phyloP scores from a whole-genome alignment of 2,329 filamentous ascomycete genomes.

The Fusarium sp. region DNA sequence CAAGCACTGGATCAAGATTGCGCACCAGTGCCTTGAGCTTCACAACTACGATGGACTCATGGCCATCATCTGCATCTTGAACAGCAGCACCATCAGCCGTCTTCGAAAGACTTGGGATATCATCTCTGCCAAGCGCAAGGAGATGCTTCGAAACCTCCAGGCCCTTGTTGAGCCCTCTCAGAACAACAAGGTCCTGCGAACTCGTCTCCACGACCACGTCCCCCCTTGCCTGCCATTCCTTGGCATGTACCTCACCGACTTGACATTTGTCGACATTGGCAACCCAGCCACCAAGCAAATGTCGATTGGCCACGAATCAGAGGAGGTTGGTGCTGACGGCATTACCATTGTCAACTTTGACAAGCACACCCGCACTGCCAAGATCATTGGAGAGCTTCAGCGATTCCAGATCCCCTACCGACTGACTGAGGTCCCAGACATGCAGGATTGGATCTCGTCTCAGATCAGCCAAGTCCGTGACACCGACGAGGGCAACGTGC shows the following conservation, averaged over 20 bases:
- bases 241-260: slow-evolving; percentile 94
- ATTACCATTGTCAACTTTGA: slow-evolving; percentile 96
- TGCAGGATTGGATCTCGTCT: slow-evolving; percentile 92
- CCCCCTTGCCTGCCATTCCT: slow-evolving; percentile 95
- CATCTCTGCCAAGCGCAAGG: slow-evolving; percentile 85
- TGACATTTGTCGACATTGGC: slow-evolving; percentile 95
- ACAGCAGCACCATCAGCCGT: slow-evolving; percentile 90
- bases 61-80: slow-evolving; percentile 95
- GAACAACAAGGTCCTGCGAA: slow-evolving; percentile 90
- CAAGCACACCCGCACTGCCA: slow-evolving; percentile 93
- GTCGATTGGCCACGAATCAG: slow-evolving; percentile 58
- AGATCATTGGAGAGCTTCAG: slow-evolving; percentile 95
- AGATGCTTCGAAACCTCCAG: slow-evolving; percentile 81
- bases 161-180: slow-evolving; percentile 89
- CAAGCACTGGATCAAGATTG: slow-evolving; percentile 99
- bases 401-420: slow-evolving; percentile 95
- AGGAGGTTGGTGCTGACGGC: slow-evolving; percentile 73
- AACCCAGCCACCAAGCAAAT: slow-evolving; percentile 88
- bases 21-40: slow-evolving; percentile 84
- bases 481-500: slow-evolving; percentile 65
- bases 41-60: slow-evolving; percentile 97
- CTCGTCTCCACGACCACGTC: slow-evolving; percentile 85
- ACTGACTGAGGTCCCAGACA: slow-evolving; percentile 83
- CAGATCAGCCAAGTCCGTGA: slow-evolving; percentile 83
- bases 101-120: slow-evolving; percentile 93